A percentile compares a stretch with the other conserved stretches of the same genome.
phyloP scores from a whole-genome alignment of 2,329 filamentous ascomycete species.

The Botrytis fabae region DNA sequence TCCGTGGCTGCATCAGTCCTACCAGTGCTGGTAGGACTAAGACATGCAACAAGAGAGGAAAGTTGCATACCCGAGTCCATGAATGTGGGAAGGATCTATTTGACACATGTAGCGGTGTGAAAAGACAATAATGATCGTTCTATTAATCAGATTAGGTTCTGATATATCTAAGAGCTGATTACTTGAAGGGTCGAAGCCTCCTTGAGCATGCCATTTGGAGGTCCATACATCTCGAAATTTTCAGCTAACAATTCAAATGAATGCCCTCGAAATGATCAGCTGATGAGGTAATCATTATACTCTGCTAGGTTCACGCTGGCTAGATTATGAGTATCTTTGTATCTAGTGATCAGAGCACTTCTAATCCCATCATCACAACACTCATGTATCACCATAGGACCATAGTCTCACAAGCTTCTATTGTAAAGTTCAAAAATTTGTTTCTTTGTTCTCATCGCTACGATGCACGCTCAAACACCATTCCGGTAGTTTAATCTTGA shows the following conservation, averaged over 20 bases:
- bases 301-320: not conserved
- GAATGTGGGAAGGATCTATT: not conserved
- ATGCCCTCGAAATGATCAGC: no score
- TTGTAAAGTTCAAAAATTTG: no score
- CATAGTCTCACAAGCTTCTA: not conserved
- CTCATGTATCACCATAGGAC: not conserved
- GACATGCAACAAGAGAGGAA: constrained; percentile 7
- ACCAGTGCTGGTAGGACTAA: not conserved
- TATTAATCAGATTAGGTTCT: not conserved
- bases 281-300: no score
- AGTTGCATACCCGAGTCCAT: not conserved
- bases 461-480: not conserved
- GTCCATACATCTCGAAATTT: no score
- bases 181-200: no score
- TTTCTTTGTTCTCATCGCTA: not conserved
- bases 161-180: not conserved
- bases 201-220: no score
- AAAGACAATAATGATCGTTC: not conserved
- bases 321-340: not conserved
- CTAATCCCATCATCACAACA: not conserved
- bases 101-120: not conserved
- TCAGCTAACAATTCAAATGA: no score
- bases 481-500: not conserved
- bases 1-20: not conserved
- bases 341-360: not conserved